These are phyloP conservation scores for Colletotrichum cereale DNA, from an alignment of 2,329 filamentous ascomycete species.

Conservation along the genomic window DNA sequence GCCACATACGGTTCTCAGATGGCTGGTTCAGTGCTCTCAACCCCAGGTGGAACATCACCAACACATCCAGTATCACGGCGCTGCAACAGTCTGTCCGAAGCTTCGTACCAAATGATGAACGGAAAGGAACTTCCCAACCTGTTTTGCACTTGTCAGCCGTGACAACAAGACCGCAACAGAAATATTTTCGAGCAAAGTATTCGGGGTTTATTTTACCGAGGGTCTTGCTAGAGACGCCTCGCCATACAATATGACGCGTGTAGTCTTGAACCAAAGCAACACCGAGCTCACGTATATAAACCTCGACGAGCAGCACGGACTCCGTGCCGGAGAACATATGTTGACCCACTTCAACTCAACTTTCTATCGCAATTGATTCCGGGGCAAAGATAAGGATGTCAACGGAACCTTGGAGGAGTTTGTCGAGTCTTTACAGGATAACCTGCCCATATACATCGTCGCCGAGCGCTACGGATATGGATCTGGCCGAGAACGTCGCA, in stretches of 20 bases:
- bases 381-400: no score
- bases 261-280: background rate
- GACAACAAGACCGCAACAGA: background rate
- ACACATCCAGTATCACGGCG: background rate
- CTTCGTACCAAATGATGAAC: background rate
- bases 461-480: slow-evolving; percentile 15
- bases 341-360: no score
- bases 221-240: background rate
- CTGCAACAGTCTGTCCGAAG: background rate
- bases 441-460: background rate
- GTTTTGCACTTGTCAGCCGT: background rate
- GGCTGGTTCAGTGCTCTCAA: background rate
- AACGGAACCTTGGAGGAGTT: background rate
- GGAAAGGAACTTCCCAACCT: background rate
- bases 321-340: no score
- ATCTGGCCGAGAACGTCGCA: background rate
- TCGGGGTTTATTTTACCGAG: slow-evolving; percentile 13
- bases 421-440: background rate
- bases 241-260: background rate
- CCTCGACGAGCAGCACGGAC: slow-evolving; percentile 18
- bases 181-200: slow-evolving; percentile 8
- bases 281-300: background rate
- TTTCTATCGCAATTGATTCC: no score
- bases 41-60: background rate
- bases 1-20: background rate